Evolutionary conservation across 176 grass and related monocot genomes (phyloP).

Genomic region (Cocos nucifera): DNA sequence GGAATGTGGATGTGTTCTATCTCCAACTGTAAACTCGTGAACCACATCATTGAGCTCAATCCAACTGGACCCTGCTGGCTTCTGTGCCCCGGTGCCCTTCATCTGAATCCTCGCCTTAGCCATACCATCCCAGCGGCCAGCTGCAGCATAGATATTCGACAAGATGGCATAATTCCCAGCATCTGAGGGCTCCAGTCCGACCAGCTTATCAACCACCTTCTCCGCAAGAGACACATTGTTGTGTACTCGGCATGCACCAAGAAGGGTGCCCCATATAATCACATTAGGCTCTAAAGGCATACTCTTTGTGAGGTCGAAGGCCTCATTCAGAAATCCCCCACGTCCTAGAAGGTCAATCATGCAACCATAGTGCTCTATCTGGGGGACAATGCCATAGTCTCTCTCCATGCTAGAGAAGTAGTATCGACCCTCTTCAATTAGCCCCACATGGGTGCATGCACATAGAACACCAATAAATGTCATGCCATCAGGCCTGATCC

Average conservation of each 20-base stretch:
- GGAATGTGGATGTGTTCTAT: constrained; percentile 43
- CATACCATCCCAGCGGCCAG: constrained; percentile 50
- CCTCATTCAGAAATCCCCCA: constrained; percentile 48
- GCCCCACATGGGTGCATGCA: too few relatives aligned
- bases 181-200: constrained; percentile 42
- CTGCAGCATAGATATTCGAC: constrained; percentile 67
- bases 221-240: constrained; percentile 59
- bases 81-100: constrained; percentile 50
- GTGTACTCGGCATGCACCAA: constrained; percentile 68
- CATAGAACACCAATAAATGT: too few relatives aligned
- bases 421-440: too few relatives aligned
- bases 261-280: constrained; percentile 54
- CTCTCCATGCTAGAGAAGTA: too few relatives aligned
- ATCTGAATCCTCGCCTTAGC: constrained; percentile 62
- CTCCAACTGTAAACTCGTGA: constrained; percentile 52
- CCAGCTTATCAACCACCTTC: constrained; percentile 44
- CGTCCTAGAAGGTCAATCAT: constrained; percentile 66
- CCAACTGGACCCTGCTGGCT: constrained; percentile 65
- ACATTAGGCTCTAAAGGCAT: constrained; percentile 65
- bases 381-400: constrained; percentile 26
- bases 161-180: constrained; percentile 58
- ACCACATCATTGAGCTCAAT: constrained; percentile 47
- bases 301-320: constrained; percentile 19
- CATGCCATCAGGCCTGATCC: too few relatives aligned
- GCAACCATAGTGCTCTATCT: constrained; percentile 78